A percentile compares a stretch with the other conserved stretches of the same genome.
These are phyloP conservation scores for Leavenworthia alabamica DNA, from an alignment of 345 rosid genomes.

Conservation along the genomic window DNA sequence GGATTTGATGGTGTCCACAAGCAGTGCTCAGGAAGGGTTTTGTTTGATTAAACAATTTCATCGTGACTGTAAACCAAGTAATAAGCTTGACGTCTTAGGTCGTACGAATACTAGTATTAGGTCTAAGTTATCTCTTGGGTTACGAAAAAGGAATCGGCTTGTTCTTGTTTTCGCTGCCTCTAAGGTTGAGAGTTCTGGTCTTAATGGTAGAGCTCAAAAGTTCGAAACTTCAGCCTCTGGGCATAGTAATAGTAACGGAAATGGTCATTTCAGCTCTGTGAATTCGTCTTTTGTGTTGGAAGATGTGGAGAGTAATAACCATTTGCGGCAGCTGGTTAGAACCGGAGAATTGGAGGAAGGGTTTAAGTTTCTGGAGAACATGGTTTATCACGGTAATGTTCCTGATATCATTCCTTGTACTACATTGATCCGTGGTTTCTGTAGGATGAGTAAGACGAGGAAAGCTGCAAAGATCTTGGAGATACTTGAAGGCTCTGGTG, in stretches of 20 bases:
- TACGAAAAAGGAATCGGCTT: slow-evolving; percentile 33
- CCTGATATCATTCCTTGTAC: slow-evolving; percentile 73
- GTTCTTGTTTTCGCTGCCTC: slow-evolving; percentile 38
- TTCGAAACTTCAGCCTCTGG: slow-evolving; percentile 33
- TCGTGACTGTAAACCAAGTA: slow-evolving; percentile 29
- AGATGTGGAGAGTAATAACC: slow-evolving; percentile 57
- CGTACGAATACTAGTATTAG: slow-evolving; percentile 18
- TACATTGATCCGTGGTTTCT: slow-evolving; percentile 69
- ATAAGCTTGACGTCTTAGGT: slow-evolving; percentile 25
- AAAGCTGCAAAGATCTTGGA: slow-evolving; percentile 72
- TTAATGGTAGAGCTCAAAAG: slow-evolving; percentile 39
- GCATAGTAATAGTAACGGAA: slow-evolving; percentile 26
- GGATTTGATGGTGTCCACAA: slow-evolving; percentile 47
- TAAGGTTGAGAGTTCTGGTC: slow-evolving; percentile 37
- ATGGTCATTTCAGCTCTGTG: slow-evolving; percentile 33
- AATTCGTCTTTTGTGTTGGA: slow-evolving; percentile 37
- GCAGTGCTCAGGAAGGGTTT: slow-evolving; percentile 53
- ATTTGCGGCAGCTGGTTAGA: slow-evolving; percentile 52
- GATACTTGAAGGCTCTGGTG: slow-evolving; percentile 67
- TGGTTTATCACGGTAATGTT: slow-evolving; percentile 66
- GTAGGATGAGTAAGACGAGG: slow-evolving; percentile 58
- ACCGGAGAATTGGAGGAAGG: slow-evolving; percentile 60
- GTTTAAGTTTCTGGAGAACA: slow-evolving; percentile 62
- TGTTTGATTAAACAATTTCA: slow-evolving; percentile 41
- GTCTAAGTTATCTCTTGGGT: slow-evolving; percentile 23